These are phyloP conservation scores for Ceratopteris richardii DNA, from an alignment of 75 land plant genomes.

Conservation along the genomic window DNA sequence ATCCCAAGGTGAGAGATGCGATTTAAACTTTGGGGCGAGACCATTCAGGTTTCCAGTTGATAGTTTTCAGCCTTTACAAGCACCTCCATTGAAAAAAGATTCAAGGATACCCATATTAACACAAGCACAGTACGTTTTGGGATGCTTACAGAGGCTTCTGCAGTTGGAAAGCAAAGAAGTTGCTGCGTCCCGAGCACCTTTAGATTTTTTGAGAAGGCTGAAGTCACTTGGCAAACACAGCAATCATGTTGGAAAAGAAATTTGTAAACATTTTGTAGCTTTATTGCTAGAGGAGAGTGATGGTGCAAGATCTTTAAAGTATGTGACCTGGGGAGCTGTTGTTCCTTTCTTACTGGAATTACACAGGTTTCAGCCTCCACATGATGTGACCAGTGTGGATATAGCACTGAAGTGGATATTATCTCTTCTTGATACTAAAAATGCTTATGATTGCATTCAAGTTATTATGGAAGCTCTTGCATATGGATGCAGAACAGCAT, in stretches of 20 bases:
- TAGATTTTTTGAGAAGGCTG: conserved; percentile 59
- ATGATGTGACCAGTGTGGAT: conserved; percentile 64
- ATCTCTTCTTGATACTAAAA: conserved; percentile 24
- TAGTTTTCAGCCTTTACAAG: conserved; percentile 60
- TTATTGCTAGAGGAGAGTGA: not conserved
- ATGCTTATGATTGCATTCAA: conserved; percentile 27
- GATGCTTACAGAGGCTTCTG: conserved; percentile 71
- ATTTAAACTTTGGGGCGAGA: conserved; percentile 75
- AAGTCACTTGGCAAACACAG: conserved; percentile 42
- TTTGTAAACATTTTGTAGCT: conserved; percentile 35
- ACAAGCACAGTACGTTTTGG: conserved; percentile 39
- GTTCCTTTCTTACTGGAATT: conserved; percentile 60
- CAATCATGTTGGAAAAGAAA: conserved; percentile 41
- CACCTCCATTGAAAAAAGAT: conserved; percentile 35
- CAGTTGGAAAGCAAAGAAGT: conserved; percentile 40
- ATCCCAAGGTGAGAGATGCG: conserved; percentile 83
- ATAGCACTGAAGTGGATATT: conserved; percentile 52
- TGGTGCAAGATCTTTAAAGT: conserved; percentile 26
- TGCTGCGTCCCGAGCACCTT: conserved; percentile 44
- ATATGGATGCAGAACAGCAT: conserved; percentile 60
- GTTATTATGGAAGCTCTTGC: conserved; percentile 50
- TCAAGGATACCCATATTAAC: conserved; percentile 1
- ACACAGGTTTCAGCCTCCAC: conserved; percentile 59
- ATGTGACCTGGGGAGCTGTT: conserved; percentile 59
- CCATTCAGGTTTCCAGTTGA: conserved; percentile 74